Evolutionary conservation across 352 stramenopile genomes (phyloP).

Genomic region (Phytophthora hybrid): DNA sequence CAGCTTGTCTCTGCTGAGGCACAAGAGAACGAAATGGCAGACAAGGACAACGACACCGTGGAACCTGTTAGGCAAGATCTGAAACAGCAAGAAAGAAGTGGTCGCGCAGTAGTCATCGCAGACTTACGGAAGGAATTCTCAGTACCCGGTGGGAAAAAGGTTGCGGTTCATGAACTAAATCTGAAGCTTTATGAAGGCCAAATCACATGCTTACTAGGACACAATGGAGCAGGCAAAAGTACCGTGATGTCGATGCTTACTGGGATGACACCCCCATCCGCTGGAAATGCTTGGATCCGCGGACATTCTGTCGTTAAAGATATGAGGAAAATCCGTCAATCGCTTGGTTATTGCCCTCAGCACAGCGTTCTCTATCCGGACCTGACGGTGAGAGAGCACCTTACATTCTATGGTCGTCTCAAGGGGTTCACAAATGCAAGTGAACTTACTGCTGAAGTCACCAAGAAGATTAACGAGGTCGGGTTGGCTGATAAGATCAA

Average conservation of each 20-base stretch:
- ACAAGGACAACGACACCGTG: not conserved
- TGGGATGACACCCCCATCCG: conserved; percentile 68
- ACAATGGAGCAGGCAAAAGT: conserved; percentile 96
- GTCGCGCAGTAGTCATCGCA: conserved; percentile 64
- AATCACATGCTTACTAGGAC: conserved; percentile 94
- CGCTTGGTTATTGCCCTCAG: conserved; percentile 96
- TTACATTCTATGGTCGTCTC: conserved; percentile 94
- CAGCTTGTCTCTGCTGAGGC: conserved; percentile 36
- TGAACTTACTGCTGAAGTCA: conserved; percentile 34
- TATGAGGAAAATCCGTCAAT: conserved; percentile 89
- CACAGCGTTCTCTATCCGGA: conserved; percentile 97
- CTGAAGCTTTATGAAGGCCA: conserved; percentile 94
- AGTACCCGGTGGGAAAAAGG: conserved; percentile 67
- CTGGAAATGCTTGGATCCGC: conserved; percentile 64
- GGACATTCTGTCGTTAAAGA: conserved; percentile 68
- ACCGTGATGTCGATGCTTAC: conserved; percentile 87
- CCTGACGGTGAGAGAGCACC: conserved; percentile 96
- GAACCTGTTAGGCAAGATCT: conserved; percentile 52
- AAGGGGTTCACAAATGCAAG: conserved; percentile 75
- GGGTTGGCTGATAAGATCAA: conserved; percentile 91
- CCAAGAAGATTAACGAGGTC: conserved; percentile 88
- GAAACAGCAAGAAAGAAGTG: conserved; percentile 60
- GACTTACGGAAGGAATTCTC: conserved; percentile 82
- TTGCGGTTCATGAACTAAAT: conserved; percentile 88
- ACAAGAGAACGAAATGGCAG: conserved; percentile 32